phyloP scores from a whole-genome alignment of 352 stramenopile species.

The Globisporangium iwayamae region DNA sequence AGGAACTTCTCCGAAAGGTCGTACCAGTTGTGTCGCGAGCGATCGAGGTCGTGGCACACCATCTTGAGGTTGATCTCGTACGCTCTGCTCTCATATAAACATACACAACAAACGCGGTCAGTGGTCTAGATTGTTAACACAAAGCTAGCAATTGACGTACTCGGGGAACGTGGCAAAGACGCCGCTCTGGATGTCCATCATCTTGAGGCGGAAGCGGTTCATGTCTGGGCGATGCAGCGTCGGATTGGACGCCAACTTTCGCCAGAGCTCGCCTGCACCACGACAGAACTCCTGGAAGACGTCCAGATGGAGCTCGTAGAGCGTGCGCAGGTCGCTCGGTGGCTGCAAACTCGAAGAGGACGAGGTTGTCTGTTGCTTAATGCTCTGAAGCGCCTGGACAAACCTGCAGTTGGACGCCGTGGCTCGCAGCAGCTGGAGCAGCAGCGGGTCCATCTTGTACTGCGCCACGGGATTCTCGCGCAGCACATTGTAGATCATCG shows the following conservation, averaged over 20 bases:
- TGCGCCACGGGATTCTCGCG: conserved; percentile 34
- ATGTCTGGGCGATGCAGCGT: conserved; percentile 22
- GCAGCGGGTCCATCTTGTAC: conserved; percentile 46
- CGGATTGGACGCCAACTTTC: conserved; percentile 15
- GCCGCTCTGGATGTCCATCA: conserved; percentile 52
- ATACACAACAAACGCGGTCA: neutral
- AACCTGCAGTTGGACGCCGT: conserved; percentile 46
- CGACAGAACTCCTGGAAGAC: conserved; percentile 64
- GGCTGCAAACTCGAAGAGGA: neutral
- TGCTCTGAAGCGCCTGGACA: conserved; percentile 18
- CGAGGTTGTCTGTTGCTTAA: conserved; percentile 10
- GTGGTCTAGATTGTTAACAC: too few relatives aligned
- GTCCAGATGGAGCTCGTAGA: conserved; percentile 67
- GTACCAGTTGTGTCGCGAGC: conserved; percentile 50
- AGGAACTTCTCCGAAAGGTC: conserved; percentile 50
- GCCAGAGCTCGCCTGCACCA: conserved; percentile 43
- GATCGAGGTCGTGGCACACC: conserved; percentile 50
- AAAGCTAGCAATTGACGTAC: conserved; percentile 28
- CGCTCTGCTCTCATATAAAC: conserved; percentile 28
- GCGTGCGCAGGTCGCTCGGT: conserved; percentile 19
- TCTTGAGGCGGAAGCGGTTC: conserved; percentile 46
- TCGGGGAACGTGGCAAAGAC: conserved; percentile 66
- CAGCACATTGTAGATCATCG: conserved; percentile 53
- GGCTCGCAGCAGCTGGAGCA: conserved; percentile 42
- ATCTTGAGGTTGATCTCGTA: conserved; percentile 71